Evolutionary conservation across 108 stramenopile genomes (phyloP), one percentile per base, ranked within the genome.

Genomic region (Parietichytrium sp.): DNA sequence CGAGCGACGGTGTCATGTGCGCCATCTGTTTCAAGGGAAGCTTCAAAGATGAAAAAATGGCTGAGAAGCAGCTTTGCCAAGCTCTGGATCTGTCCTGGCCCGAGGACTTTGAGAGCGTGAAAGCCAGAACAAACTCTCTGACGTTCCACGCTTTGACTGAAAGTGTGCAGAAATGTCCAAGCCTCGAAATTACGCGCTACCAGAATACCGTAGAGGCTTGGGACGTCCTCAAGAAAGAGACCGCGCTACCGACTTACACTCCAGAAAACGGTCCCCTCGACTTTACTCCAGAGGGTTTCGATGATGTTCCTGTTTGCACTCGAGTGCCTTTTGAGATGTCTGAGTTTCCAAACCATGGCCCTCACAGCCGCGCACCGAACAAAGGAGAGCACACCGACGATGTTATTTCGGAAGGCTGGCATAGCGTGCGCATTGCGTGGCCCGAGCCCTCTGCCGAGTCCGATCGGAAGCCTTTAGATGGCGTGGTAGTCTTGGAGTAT

Each of bases 321-420:
- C 61, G 61, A n/a, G 45, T 72, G 2, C 61, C 61, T 6, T 33
- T 45, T 15, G 61, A 72, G 61, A 45, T 45, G 23, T 72, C 61
- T 27, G 61, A 12, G 12, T 72, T 45, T 25, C 61, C 61, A 2
- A 33, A 72, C 1, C 61, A 72, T 25, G 61, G 61, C 10, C 45
- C 61, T 25, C 18, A 45, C 61, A 45, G 20, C 10, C n/a, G 61
- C 33, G 61, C 61, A 7, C 61, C 61, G 33, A 33, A 72, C 61
- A 16, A 45, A 10, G 61, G 61, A n/a, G 61, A 72, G 0, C 20
- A 72, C 20, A 18, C 61, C 45, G 25, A 7, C 0, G 36, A 42
- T 2, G 42, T 72, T 7, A 33, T 33, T 42, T 10, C 36, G 20
- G 45, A 72, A 13, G 45, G 45, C 10, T 72, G 61, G 61, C 61